Percentiles rank a stretch among this genome's conserved stretches.
phyloP scores from a whole-genome alignment of 306 rosid species.

The Delonix regia region DNA sequence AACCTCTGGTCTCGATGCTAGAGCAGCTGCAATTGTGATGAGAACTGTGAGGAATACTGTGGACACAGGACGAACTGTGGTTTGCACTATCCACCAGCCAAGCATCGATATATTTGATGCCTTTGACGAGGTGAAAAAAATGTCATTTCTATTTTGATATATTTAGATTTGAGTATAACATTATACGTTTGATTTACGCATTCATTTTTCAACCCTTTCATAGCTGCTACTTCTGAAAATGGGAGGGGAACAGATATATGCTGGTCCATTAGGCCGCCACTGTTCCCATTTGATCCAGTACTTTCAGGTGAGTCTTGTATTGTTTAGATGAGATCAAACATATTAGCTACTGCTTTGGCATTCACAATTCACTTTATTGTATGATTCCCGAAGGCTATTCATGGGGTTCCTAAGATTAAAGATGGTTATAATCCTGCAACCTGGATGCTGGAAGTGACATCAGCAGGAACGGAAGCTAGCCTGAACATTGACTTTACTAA shows the following conservation, averaged over 20 bases:
- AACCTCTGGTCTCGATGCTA: conserved; percentile 95
- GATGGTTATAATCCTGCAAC: conserved; percentile 91
- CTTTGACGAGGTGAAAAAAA: conserved; percentile 76
- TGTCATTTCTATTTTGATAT: not conserved
- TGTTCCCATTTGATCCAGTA: conserved; percentile 61
- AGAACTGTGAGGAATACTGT: conserved; percentile 92
- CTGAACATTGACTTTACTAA: conserved; percentile 65
- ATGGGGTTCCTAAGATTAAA: conserved; percentile 73
- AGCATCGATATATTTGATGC: conserved; percentile 94
- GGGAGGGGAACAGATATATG: conserved; percentile 86
- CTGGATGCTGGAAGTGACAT: conserved; percentile 92
- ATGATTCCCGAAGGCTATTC: conserved; percentile 53
- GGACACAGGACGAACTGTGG: conserved; percentile 91
- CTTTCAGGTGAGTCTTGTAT: conserved; percentile 67
- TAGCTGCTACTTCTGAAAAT: conserved; percentile 75
- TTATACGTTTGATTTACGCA: conserved; percentile 7
- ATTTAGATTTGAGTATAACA: not conserved
- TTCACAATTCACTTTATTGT: conserved; percentile 11
- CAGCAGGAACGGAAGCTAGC: conserved; percentile 64
- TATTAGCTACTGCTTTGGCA: not conserved
- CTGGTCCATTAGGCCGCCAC: conserved; percentile 77
- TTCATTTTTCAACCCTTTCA: conserved; percentile 26
- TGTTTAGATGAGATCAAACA: conserved; percentile 25
- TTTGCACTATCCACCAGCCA: conserved; percentile 97
- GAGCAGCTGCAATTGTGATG: conserved; percentile 97